Evolutionary conservation across 192 early-diverging fungal species (phyloP), one percentile per base, ranked within the genome.

Genomic region (Bifiguratus adelaidae): DNA sequence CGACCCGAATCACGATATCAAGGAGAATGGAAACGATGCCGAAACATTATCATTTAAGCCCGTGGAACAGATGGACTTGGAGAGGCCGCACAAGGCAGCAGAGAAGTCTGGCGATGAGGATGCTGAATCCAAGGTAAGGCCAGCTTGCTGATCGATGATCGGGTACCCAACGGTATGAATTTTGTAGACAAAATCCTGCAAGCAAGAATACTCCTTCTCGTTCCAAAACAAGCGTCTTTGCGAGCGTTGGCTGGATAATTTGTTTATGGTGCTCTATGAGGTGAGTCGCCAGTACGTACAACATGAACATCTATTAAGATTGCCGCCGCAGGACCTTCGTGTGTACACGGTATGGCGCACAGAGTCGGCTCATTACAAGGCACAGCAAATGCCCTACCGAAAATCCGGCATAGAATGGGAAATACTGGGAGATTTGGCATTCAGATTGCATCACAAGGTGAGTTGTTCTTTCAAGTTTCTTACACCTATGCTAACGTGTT

Each of bases 251-350:
- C 75, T 99, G 42, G 96, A 99, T 59, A 97, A 99, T 65, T 69
- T 95, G 36, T 97, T 97, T 46, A 96, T 99, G 96, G 90, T 99
- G 2, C 66, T 99, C 34, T 99, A 94, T 56, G 94, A 96, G 81
- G 23, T 89, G 83, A n/a, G n/a, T n/a, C n/a, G n/a, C n/a, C n/a
- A n/a, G n/a, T n/a, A n/a, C n/a, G n/a, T n/a, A n/a, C n/a, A n/a
- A n/a, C n/a, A n/a, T n/a, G n/a, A n/a, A n/a, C n/a, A n/a, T n/a
- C n/a, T n/a, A n/a, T n/a, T n/a, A n/a, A n/a, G n/a, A n/a, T 3
- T 21, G 30, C 22, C 22, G 4, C 15, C 18, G 9, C 35, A 57
- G 56, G 68, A 96, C 53, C 71, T 99, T 30, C 83, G 96, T 19
- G 76, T 92, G 12, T 99, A 96, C 70, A 92, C 93, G 7, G 80